These are phyloP conservation scores for Lojkania enalia DNA, from an alignment of 2,329 filamentous ascomycete species.

Conservation along the genomic window DNA sequence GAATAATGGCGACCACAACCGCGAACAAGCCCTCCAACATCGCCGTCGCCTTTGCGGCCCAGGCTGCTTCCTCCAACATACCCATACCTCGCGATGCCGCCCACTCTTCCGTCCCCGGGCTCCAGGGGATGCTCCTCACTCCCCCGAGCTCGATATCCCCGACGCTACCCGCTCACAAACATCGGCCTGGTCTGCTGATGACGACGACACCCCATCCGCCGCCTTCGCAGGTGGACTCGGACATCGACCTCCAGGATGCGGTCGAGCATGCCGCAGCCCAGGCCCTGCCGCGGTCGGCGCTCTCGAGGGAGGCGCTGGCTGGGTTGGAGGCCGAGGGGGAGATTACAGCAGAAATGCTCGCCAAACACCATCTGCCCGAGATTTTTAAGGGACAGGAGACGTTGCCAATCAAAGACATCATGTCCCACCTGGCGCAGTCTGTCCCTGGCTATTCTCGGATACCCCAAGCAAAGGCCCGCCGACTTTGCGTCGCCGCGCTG, in stretches of 20 bases:
- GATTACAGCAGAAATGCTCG: conserved; percentile 83
- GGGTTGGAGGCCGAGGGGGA: conserved; percentile 72
- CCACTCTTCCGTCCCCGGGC: conserved; percentile 22
- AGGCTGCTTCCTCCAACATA: conserved; percentile 30
- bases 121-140: conserved; percentile 68
- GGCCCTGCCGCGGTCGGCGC: conserved; percentile 45
- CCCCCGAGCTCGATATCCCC: conserved; percentile 96
- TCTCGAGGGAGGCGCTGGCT: conserved; percentile 57
- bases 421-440: conserved; percentile 89
- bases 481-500: conserved; percentile 87
- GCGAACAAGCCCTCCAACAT: conserved; percentile 46
- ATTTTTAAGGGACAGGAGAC: conserved; percentile 90
- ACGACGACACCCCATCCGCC: conserved; percentile 52
- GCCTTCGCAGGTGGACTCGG: conserved; percentile 69
- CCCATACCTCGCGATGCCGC: conserved; percentile 36
- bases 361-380: conserved; percentile 85
- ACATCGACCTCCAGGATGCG: conserved; percentile 80
- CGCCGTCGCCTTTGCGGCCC: conserved; percentile 43
- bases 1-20: conserved; percentile 42
- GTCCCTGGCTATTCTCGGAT: conserved; percentile 92
- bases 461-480: conserved; percentile 83
- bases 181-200: conserved; percentile 60
- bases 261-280: conserved; percentile 56
- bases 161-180: conserved; percentile 77
- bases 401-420: conserved; percentile 91